Conservation (phyloP, 2,329 filamentous ascomycete genomes). For the Xylariomycetidae sp. region DNA sequence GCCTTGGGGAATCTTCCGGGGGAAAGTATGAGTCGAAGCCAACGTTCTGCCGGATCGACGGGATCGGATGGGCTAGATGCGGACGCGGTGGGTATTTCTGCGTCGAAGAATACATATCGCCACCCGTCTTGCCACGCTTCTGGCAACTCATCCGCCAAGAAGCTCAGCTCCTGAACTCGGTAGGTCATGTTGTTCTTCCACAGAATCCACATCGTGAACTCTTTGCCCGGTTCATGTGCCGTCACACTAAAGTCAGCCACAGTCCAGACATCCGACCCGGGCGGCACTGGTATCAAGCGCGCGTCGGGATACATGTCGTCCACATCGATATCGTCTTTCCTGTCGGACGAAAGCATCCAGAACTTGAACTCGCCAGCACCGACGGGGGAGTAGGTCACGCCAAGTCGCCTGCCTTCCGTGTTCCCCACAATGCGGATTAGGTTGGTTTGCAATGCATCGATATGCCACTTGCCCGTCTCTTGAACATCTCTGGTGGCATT, state of each 20-base stretch:
- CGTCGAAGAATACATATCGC: constrained; percentile 61
- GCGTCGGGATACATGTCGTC: constrained; percentile 63
- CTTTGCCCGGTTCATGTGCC: constrained; percentile 46
- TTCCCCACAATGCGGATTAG: constrained; percentile 66
- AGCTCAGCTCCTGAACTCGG: constrained; percentile 65
- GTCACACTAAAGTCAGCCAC: constrained; percentile 69
- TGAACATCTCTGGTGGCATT: constrained; percentile 59
- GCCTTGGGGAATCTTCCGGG: constrained; percentile 76
- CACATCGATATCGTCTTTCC: constrained; percentile 57
- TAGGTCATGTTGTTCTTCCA: constrained; percentile 84
- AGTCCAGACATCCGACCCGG: constrained; percentile 71
- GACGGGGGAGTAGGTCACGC: constrained; percentile 83
- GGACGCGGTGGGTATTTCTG: constrained; percentile 46
- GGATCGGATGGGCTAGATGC: constrained; percentile 57
- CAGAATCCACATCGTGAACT: constrained; percentile 60
- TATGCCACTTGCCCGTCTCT: constrained; percentile 65
- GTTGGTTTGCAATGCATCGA: constrained; percentile 73
- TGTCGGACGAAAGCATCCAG: constrained; percentile 66
- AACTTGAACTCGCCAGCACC: constrained; percentile 91
- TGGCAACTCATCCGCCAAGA: constrained; percentile 59
- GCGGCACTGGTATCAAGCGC: constrained; percentile 60
- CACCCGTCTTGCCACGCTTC: constrained; percentile 63
- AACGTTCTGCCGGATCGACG: constrained; percentile 71
- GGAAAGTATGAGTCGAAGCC: constrained; percentile 76
- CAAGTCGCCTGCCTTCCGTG: constrained; percentile 45